A percentile compares a stretch with the other conserved stretches of the same genome.
These are phyloP conservation scores for Colletotrichum sp. DNA, from an alignment of 2,329 filamentous ascomycete genomes.

Conservation along the genomic window DNA sequence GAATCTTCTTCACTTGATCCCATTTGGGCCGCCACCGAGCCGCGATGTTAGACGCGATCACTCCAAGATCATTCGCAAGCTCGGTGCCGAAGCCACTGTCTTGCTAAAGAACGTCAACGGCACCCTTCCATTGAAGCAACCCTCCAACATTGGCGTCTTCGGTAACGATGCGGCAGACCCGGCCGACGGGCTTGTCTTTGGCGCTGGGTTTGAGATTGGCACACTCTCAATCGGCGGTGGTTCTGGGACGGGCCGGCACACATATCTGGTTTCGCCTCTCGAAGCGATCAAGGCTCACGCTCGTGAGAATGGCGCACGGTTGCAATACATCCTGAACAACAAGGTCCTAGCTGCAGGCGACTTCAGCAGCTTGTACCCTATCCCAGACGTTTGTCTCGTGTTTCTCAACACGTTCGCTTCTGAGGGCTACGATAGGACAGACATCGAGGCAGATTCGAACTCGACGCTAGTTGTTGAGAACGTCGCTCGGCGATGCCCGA, in stretches of 20 bases:
- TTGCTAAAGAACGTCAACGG: slow-evolving; percentile 69
- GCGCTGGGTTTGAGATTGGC: slow-evolving; percentile 61
- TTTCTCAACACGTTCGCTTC: slow-evolving; percentile 72
- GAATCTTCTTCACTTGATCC: background rate
- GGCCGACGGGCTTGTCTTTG: background rate
- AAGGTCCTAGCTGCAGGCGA: slow-evolving; percentile 49
- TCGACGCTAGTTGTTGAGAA: slow-evolving; percentile 63
- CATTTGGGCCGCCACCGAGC: slow-evolving; percentile 48
- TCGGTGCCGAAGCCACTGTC: slow-evolving; percentile 62
- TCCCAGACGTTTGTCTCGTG: slow-evolving; percentile 69
- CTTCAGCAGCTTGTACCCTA: slow-evolving; percentile 55
- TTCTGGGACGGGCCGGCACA: slow-evolving; percentile 64
- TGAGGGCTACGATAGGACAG: slow-evolving; percentile 64
- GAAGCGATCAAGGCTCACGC: slow-evolving; percentile 69
- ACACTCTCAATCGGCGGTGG: slow-evolving; percentile 74
- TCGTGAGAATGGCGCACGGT: slow-evolving; percentile 51
- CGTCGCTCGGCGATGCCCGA: slow-evolving; percentile 51
- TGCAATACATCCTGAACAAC: slow-evolving; percentile 55
- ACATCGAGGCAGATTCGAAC: slow-evolving; percentile 68
- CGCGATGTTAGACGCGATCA: slow-evolving; percentile 59
- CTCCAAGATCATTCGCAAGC: slow-evolving; percentile 66
- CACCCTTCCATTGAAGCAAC: slow-evolving; percentile 61
- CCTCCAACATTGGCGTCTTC: slow-evolving; percentile 62
- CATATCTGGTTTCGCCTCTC: slow-evolving; percentile 69
- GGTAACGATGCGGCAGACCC: slow-evolving; percentile 68